phyloP scores from a whole-genome alignment of 176 grass and related monocot genomes.

The Puya raimondii region DNA sequence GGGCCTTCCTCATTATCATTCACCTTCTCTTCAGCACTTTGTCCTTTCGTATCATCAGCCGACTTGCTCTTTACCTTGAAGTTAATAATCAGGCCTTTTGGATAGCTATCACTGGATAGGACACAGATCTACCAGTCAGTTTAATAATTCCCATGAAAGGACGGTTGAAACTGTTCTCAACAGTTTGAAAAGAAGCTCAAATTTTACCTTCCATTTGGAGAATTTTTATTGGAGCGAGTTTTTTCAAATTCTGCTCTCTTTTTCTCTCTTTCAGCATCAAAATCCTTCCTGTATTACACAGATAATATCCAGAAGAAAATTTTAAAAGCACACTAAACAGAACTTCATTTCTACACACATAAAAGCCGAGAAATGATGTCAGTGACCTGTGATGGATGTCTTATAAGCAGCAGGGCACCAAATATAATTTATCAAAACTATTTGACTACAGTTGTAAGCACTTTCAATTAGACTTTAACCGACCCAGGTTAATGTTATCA shows the following conservation, averaged over 20 bases:
- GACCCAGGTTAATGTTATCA: no score
- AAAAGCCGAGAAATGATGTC: no score
- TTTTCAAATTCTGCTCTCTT: slow-evolving; percentile 41
- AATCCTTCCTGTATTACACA: slow-evolving; percentile 66
- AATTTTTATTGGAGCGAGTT: slow-evolving; percentile 24
- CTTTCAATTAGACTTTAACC: neutral
- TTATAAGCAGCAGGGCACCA: slow-evolving; percentile 1
- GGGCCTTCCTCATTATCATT: slow-evolving; percentile 12
- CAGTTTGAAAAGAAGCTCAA: slow-evolving; percentile 8
- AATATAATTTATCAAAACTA: neutral
- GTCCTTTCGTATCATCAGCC: slow-evolving; percentile 18
- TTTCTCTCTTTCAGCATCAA: slow-evolving; percentile 66
- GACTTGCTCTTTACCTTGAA: slow-evolving; percentile 76
- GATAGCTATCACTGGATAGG: slow-evolving; percentile 40
- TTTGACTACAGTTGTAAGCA: neutral
- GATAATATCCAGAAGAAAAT: neutral
- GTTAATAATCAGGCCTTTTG: slow-evolving; percentile 75
- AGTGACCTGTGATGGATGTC: neutral
- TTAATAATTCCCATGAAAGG: slow-evolving; percentile 8
- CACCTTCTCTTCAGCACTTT: slow-evolving; percentile 35
- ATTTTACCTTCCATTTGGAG: slow-evolving; percentile 41
- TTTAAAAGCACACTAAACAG: neutral
- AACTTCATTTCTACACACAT: no score
- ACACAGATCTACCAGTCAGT: slow-evolving; percentile 3
- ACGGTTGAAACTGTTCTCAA: slow-evolving; percentile 5